Base-by-base conservation (phyloP, 345 rosid genomes). In the Syzygium jambos region DNA sequence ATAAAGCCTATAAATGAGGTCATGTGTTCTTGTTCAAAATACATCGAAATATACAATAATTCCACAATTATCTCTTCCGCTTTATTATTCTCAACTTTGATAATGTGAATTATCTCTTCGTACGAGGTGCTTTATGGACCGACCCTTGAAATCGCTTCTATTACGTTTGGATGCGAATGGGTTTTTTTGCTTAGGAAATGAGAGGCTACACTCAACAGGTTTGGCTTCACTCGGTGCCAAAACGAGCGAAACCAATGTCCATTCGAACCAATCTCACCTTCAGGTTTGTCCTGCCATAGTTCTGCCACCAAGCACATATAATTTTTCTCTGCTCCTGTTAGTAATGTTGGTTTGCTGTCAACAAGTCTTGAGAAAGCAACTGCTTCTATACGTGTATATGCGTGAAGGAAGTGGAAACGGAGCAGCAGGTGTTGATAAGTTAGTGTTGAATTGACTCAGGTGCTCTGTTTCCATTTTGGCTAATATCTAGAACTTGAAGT, bases 221-320 rank as follows among this genome's bases (percentile, higher is more conserved):
- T 53, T 97, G 99, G 99, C 87, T 93, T 11, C 99, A 97, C 90
- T 96, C 98, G 0, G 95, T 97, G 88, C 99, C 98, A 27, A 97
- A 95, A 92, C 94, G 97, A 43, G 93, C 93, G 34, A 96, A 93
- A 89, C 95, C 90, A 3, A 93, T 92, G 23, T 91, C 96, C 1
- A 91, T 92, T 68, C 93, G 96, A 86, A 94, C 96, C 73, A 97
- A 95, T 89, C 96, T 95, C 77, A 95, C 98, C 59, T 95, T 95
- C 90, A 92, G 98, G 87, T 91, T 77, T 53, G 92, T 96, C 59
- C 30, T 91, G 78, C 14, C 73, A n/a, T 63, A 63, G 7, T 63
- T n/a, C 73, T 63, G 21, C 73, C 16, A 6, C 73, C 73, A 63
- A n/a, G 73, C 73, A n/a, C 73, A n/a, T 3, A n/a, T 63, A 19